These are phyloP conservation scores for Epithemia pelagica DNA, from an alignment of 108 stramenopile species.

Conservation along the genomic window DNA sequence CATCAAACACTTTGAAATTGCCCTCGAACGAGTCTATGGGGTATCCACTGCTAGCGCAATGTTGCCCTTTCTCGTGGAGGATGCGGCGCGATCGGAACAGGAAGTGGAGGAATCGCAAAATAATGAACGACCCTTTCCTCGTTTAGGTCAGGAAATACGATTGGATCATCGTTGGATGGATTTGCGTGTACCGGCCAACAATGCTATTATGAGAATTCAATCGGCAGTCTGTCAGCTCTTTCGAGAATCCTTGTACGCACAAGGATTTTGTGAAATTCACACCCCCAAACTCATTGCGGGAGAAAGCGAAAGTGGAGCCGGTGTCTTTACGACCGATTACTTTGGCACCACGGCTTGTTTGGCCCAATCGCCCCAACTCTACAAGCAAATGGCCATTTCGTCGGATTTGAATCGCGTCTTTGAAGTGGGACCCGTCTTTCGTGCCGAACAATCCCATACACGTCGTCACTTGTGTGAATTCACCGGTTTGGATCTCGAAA, in stretches of 20 bases:
- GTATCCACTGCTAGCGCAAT: slow-evolving; percentile 78
- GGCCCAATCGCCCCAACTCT: slow-evolving; percentile 96
- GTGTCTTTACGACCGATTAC: slow-evolving; percentile 96
- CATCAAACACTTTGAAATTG: slow-evolving; percentile 71
- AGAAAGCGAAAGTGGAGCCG: slow-evolving; percentile 93
- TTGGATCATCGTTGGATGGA: slow-evolving; percentile 95
- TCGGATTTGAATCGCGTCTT: slow-evolving; percentile 90
- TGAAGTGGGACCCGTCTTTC: slow-evolving; percentile 95
- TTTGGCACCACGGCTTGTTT: slow-evolving; percentile 93
- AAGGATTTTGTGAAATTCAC: slow-evolving; percentile 92
- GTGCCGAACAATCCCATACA: slow-evolving; percentile 95
- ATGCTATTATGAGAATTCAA: slow-evolving; percentile 91
- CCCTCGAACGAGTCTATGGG: slow-evolving; percentile 74
- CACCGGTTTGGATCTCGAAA: slow-evolving; percentile 94
- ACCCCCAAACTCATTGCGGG: slow-evolving; percentile 95
- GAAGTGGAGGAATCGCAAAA: slow-evolving; percentile 89
- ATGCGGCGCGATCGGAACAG: slow-evolving; percentile 85
- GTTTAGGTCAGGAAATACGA: slow-evolving; percentile 85
- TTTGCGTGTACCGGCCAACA: slow-evolving; percentile 92
- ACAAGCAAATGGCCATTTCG: slow-evolving; percentile 98
- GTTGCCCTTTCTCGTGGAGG: slow-evolving; percentile 93
- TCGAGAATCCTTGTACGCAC: slow-evolving; percentile 85
- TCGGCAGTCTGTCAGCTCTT: slow-evolving; percentile 88
- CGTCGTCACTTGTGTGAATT: slow-evolving; percentile 95
- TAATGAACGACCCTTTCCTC: slow-evolving; percentile 92